phyloP scores from a whole-genome alignment of 345 rosid species.

The Arabis hirsuta region DNA sequence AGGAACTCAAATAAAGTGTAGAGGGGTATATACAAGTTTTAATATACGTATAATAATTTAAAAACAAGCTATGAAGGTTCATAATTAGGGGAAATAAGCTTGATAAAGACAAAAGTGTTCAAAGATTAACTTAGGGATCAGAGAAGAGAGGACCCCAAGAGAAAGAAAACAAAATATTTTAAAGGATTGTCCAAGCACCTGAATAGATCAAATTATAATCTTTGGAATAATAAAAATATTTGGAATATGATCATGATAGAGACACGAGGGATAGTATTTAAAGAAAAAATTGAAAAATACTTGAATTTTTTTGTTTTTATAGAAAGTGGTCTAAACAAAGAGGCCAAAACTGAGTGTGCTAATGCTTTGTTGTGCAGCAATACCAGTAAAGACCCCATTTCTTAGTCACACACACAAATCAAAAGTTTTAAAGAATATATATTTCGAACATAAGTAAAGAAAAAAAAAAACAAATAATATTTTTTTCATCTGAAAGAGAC shows the following conservation, averaged over 20 bases:
- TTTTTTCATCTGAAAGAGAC: constrained; percentile 25
- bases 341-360: constrained; percentile 37
- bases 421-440: constrained; percentile 21
- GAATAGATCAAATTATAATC: constrained; percentile 27
- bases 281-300: not conserved
- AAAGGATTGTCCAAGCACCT: constrained; percentile 41
- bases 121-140: constrained; percentile 43
- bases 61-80: constrained; percentile 15
- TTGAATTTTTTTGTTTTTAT: no score
- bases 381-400: constrained; percentile 44
- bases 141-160: constrained; percentile 37
- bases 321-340: constrained; percentile 31
- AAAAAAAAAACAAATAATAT: constrained; percentile 11
- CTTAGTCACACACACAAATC: constrained; percentile 29
- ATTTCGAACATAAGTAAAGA: not conserved
- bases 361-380: constrained; percentile 46
- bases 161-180: not conserved
- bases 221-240: constrained; percentile 18
- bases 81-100: constrained; percentile 40
- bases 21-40: not conserved
- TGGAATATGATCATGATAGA: constrained; percentile 39
- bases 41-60: not conserved
- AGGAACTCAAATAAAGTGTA: constrained; percentile 37
- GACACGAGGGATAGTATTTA: constrained; percentile 26
- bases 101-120: constrained; percentile 44